Conservation (phyloP, 2,329 filamentous ascomycete genomes). For the Fusarium tricinctum region DNA sequence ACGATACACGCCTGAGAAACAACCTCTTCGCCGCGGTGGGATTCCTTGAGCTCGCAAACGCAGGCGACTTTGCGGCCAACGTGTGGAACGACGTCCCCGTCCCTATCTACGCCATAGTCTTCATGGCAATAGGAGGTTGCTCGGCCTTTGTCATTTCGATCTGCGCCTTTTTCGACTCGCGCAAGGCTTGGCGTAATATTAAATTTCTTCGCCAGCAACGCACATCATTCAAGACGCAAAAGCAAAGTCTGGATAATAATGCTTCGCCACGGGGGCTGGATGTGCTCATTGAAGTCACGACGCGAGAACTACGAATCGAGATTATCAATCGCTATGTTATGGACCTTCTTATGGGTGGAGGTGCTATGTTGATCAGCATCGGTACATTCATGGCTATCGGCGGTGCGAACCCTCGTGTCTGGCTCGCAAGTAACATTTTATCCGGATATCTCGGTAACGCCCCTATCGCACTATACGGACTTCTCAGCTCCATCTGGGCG, state of each 20-base stretch:
- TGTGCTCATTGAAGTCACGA: constrained; percentile 60
- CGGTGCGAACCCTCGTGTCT: constrained; percentile 60
- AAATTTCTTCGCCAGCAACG: constrained; percentile 60
- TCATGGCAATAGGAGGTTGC: constrained; percentile 68
- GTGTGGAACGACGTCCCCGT: constrained; percentile 68
- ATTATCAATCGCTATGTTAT: constrained; percentile 64
- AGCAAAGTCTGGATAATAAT: constrained; percentile 20
- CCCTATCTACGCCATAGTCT: constrained; percentile 61
- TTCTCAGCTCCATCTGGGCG: constrained; percentile 65
- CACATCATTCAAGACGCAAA: constrained; percentile 48
- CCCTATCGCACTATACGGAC: constrained; percentile 63
- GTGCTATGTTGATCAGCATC: constrained; percentile 63
- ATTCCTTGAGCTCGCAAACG: constrained; percentile 68
- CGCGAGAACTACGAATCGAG: constrained; percentile 65
- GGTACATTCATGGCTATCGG: constrained; percentile 69
- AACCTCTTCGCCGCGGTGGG: constrained; percentile 57
- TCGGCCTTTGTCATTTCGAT: constrained; percentile 60
- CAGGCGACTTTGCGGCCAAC: constrained; percentile 70
- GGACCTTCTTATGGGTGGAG: constrained; percentile 65
- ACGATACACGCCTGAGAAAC: constrained; percentile 46
- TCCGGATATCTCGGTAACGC: constrained; percentile 70
- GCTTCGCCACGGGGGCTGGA: constrained; percentile 47
- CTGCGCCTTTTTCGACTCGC: constrained; percentile 62
- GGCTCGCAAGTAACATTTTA: constrained; percentile 63
- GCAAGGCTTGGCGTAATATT: constrained; percentile 62